Percentiles rank a stretch among this genome's conserved stretches.
These are phyloP conservation scores for Ramalina intermedia DNA, from an alignment of 495 filamentous ascomycete genomes.

Conservation along the genomic window DNA sequence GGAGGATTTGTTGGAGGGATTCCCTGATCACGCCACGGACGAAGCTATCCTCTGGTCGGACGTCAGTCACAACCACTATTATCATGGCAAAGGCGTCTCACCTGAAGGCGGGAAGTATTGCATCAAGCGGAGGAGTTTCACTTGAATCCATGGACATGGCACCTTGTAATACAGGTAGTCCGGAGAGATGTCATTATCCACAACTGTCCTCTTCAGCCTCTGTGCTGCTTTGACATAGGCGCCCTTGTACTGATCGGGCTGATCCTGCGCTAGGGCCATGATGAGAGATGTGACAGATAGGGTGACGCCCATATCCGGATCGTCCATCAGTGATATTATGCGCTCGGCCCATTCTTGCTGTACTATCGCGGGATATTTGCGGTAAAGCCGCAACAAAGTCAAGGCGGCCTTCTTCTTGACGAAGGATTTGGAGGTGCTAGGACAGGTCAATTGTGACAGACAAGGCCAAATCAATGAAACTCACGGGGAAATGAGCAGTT, in stretches of 20 bases:
- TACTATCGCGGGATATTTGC: constrained; percentile 84
- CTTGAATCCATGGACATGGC: constrained; percentile 96
- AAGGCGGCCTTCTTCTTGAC: constrained; percentile 99
- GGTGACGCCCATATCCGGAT: constrained; percentile 85
- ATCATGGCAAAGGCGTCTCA: neutral
- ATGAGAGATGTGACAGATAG: constrained; percentile 92
- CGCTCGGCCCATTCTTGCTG: constrained; percentile 94
- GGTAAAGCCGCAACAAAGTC: constrained; percentile 87
- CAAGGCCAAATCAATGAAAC: constrained; percentile 18
- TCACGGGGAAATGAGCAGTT: constrained; percentile 88
- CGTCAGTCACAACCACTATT: constrained; percentile 6
- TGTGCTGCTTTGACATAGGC: constrained; percentile 87
- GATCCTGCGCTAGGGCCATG: constrained; percentile 89
- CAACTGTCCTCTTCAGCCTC: constrained; percentile 71
- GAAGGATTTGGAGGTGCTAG: constrained; percentile 86
- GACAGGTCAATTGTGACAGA: constrained; percentile 10
- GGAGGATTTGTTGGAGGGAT: constrained; percentile 77
- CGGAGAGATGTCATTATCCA: constrained; percentile 71
- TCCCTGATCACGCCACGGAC: constrained; percentile 85
- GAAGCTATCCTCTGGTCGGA: constrained; percentile 64
- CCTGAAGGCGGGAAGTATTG: constrained; percentile 96
- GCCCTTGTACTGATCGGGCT: constrained; percentile 83
- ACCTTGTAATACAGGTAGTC: constrained; percentile 99
- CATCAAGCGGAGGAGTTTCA: constrained; percentile 77
- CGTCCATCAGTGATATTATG: constrained; percentile 97